Conservation (phyloP, 306 rosid species). For the Cicer cuneatum region DNA sequence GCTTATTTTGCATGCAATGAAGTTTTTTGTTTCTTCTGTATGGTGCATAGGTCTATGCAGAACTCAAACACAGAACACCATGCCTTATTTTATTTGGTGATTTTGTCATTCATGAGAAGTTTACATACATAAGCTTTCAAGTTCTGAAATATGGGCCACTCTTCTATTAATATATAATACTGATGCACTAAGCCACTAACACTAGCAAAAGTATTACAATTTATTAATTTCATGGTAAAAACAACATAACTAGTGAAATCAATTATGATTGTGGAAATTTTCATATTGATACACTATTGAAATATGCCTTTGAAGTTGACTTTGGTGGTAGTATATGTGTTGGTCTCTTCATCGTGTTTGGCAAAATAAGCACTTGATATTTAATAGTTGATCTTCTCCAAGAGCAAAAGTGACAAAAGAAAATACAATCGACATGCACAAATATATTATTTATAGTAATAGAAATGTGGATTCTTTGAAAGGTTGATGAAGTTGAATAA, state of each 20-base stretch:
- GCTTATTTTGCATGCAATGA: conserved; percentile 25
- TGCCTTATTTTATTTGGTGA: too few species aligned
- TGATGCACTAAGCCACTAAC: background rate
- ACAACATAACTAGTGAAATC: too few species aligned
- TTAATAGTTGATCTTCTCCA: background rate
- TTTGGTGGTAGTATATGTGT: background rate
- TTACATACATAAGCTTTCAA: background rate
- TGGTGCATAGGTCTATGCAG: background rate
- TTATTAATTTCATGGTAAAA: conserved; percentile 12
- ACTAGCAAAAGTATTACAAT: background rate
- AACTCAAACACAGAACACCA: background rate
- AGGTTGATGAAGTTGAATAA: conserved; percentile 36
- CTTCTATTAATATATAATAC: background rate
- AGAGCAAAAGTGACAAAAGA: background rate
- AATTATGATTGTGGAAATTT: background rate
- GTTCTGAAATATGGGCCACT: background rate
- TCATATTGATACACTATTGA: background rate
- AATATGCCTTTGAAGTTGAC: background rate
- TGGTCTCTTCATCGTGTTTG: background rate
- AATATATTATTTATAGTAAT: background rate
- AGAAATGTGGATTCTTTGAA: background rate
- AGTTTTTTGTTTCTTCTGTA: background rate
- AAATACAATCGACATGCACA: background rate
- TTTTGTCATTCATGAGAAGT: background rate
- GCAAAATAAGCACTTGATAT: conserved; percentile 9